Evolutionary conservation across 1,284 basidiomycete species (phyloP).

Genomic region (Veloporphyrellus conicus): DNA sequence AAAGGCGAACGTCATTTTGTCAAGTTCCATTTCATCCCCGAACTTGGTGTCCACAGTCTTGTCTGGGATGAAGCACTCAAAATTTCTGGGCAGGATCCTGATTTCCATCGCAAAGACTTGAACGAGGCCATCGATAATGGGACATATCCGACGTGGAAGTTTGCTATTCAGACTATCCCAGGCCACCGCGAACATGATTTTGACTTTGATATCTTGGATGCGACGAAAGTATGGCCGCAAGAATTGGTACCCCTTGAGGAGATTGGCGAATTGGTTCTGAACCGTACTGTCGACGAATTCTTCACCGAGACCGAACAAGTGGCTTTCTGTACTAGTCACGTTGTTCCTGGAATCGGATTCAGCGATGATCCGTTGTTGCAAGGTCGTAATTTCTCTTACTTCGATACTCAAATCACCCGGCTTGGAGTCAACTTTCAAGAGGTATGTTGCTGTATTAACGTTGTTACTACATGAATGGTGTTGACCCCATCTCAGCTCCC

Average conservation of each 20-base stretch:
- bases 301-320: slow-evolving; percentile 82
- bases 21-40: slow-evolving; percentile 81
- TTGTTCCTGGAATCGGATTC: slow-evolving; percentile 80
- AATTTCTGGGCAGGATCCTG: slow-evolving; percentile 74
- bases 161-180: slow-evolving; percentile 72
- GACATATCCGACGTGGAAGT: slow-evolving; percentile 67
- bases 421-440: slow-evolving; percentile 72
- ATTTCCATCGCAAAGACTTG: slow-evolving; percentile 79
- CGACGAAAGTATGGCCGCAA: slow-evolving; percentile 82
- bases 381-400: slow-evolving; percentile 80
- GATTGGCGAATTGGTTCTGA: slow-evolving; percentile 72
- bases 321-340: slow-evolving; percentile 78
- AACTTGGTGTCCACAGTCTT: slow-evolving; percentile 78
- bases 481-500: slow-evolving; percentile 51
- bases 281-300: slow-evolving; percentile 67
- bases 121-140: slow-evolving; percentile 72
- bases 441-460: slow-evolving; percentile 28
- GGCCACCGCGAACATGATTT: slow-evolving; percentile 67
- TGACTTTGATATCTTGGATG: slow-evolving; percentile 81
- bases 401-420: slow-evolving; percentile 74
- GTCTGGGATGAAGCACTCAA: slow-evolving; percentile 86
- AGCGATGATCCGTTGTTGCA: slow-evolving; percentile 81
- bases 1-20: slow-evolving; percentile 70
- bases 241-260: slow-evolving; percentile 70
- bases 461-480: not conserved